Evolutionary conservation across 1,139 yeast genomes (phyloP), one percentile per base, ranked within the genome.

Genomic region (Sugiyamaella sp.): DNA sequence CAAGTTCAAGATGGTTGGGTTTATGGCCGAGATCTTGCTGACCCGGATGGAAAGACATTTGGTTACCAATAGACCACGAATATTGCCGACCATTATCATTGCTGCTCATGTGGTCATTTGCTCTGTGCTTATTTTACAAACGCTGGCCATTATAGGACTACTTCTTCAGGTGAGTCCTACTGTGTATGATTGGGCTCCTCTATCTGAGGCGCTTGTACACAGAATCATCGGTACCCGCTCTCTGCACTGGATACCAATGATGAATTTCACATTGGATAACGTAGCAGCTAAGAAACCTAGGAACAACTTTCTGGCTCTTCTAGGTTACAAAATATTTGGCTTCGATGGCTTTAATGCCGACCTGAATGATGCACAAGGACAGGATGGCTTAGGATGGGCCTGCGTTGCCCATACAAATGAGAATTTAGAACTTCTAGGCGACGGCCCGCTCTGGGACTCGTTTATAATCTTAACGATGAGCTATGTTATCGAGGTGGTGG

Each of bases 381-480:
- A n/a, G n/a, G n/a, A n/a, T n/a, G n/a, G n/a, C n/a, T n/a, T n/a
- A n/a, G n/a, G n/a, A n/a, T n/a, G n/a, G n/a, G n/a, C n/a, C n/a
- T n/a, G n/a, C n/a, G n/a, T n/a, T n/a, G n/a, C n/a, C n/a, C n/a
- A n/a, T n/a, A n/a, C n/a, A n/a, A n/a, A n/a, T n/a, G n/a, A n/a
- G n/a, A n/a, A n/a, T n/a, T n/a, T 12, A 6, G n/a, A 29, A 10
- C 14, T 29, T 4, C 4, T 29, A 29, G 14, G 35, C 19, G 45
- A 38, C 38, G 45, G 27, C 4, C 21, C 14, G 10, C 22, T 46
- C 21, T 46, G 50, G 50, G 44, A 46, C 10, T 19, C 44, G 2
- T 46, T 27, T 39, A 14, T 37, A 5, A 17, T 40, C 12, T 19
- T 46, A 12, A 17, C 20, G 6, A 17, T 39, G 3, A 46, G 50